Evolutionary conservation across 2,329 filamentous ascomycete genomes (phyloP), one percentile per base, ranked within the genome.

Genomic region (Alternaria alternata): DNA sequence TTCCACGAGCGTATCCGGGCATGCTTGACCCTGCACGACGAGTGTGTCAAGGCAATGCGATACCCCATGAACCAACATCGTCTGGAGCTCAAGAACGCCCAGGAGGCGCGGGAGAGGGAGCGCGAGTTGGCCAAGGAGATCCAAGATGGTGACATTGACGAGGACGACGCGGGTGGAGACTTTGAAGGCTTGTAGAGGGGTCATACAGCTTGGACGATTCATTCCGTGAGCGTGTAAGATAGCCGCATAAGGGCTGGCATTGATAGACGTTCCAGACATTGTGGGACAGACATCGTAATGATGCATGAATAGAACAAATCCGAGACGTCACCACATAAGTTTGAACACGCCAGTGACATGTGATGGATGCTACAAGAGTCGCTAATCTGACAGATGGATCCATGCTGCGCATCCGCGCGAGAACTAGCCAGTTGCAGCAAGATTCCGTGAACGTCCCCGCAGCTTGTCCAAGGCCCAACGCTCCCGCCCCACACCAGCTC

Each of bases 11-110:
- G 95, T 75, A 98, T 99, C 71, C 87, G 89, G 68, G 95, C 95
- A 43, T 97, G 95, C 79, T 85, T 99, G 71, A 88, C 90, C 57
- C 87, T 99, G 65, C 94, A 98, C 75, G 95, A 99, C 73, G 95
- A 99, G 83, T 98, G 94, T 76, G 94, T 99, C 74, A 98, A 97
- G 91, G 94, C 95, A 26, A 99, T 99, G 95, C 89, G 95, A 56
- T 99, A 98, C 82, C 95, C 95, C 3, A 98, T 98, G 94, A 97
- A 99, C 83, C 95, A 98, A 81, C 95, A 99, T 81, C 89, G 95
- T 18, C 85, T 98, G 57, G 95, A 99, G 81, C 86, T 99, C 57
- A 98, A 97, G 87, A 98, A 96, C 73, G 95, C 95, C 0, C 94
- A 98, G 80, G 96, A 99, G 81, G 95, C 95, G n/a, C 88, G 95